Percentiles rank a stretch among this genome's conserved stretches.
phyloP scores from a whole-genome alignment of 1,284 basidiomycete species.

The Sphaerobolus stellatus region DNA sequence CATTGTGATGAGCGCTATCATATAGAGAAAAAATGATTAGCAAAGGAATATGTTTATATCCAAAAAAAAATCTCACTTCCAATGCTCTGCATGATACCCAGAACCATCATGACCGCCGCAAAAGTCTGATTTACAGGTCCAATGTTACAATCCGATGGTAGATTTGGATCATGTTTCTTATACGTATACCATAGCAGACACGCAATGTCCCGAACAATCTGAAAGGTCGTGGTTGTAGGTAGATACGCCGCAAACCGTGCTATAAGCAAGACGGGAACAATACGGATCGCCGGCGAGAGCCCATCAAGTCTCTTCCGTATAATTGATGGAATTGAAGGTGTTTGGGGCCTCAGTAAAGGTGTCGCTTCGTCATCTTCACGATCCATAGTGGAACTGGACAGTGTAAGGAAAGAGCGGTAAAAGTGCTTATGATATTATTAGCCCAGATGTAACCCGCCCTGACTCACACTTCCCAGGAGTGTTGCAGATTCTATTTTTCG shows the following conservation, averaged over 20 bases:
- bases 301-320: no score
- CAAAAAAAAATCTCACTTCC: constrained; percentile 21
- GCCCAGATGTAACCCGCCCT: no score
- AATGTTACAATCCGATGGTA: constrained; percentile 25
- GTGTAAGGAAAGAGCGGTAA: no score
- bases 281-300: no score
- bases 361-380: no score
- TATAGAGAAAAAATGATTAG: not conserved
- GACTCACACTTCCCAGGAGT: no score
- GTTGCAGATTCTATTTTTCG: no score
- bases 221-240: constrained; percentile 29
- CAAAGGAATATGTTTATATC: not conserved
- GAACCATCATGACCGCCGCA: constrained; percentile 18
- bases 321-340: no score
- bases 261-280: no score
- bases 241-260: constrained; percentile 22
- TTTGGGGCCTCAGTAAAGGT: no score
- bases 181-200: constrained; percentile 27
- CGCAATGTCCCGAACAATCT: constrained; percentile 24
- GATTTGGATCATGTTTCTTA: constrained; percentile 8
- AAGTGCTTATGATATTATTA: no score
- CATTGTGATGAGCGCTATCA: constrained; percentile 20
- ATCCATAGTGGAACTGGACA: no score
- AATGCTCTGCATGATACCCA: constrained; percentile 18
- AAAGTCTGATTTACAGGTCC: constrained; percentile 25